phyloP scores from a whole-genome alignment of 2,329 filamentous ascomycete genomes.

The Pseudogymnoascus sp. region DNA sequence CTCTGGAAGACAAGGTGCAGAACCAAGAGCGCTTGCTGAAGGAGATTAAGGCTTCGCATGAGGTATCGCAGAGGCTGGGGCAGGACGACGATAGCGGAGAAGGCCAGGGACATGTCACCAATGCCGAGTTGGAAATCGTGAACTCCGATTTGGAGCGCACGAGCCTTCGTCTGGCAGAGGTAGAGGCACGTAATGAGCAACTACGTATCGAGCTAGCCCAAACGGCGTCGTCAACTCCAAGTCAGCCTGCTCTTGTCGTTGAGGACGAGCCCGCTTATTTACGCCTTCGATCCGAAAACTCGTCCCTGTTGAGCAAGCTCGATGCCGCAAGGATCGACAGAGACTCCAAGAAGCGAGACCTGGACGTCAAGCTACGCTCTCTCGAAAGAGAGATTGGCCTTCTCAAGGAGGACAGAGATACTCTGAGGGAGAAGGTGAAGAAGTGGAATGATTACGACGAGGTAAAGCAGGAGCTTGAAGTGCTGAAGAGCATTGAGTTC shows the following conservation, averaged over 20 bases:
- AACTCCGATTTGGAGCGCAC: conserved; percentile 86
- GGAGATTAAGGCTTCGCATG: conserved; percentile 94
- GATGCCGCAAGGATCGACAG: conserved; percentile 78
- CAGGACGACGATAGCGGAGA: conserved; percentile 58
- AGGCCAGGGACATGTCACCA: conserved; percentile 61
- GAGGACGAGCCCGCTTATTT: conserved; percentile 89
- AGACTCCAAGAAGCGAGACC: conserved; percentile 68
- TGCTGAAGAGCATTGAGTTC: conserved; percentile 96
- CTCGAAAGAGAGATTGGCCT: conserved; percentile 71
- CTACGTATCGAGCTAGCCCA: conserved; percentile 85
- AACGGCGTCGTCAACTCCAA: conserved; percentile 65
- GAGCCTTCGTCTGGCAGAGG: conserved; percentile 76
- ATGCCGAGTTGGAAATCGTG: conserved; percentile 89
- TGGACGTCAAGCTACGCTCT: conserved; percentile 68
- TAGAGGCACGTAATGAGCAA: conserved; percentile 92
- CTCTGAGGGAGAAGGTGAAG: conserved; percentile 70
- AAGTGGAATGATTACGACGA: conserved; percentile 95
- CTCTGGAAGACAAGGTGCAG: conserved; percentile 85
- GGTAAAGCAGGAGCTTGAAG: conserved; percentile 89
- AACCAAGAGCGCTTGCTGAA: conserved; percentile 87
- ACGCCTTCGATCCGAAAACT: conserved; percentile 86
- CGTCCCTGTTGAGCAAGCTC: conserved; percentile 79
- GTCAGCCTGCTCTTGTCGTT: conserved; percentile 52
- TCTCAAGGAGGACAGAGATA: conserved; percentile 73
- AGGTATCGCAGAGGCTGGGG: conserved; percentile 85